Conservation (phyloP, 495 filamentous ascomycete species). For the Poronia punctata region DNA sequence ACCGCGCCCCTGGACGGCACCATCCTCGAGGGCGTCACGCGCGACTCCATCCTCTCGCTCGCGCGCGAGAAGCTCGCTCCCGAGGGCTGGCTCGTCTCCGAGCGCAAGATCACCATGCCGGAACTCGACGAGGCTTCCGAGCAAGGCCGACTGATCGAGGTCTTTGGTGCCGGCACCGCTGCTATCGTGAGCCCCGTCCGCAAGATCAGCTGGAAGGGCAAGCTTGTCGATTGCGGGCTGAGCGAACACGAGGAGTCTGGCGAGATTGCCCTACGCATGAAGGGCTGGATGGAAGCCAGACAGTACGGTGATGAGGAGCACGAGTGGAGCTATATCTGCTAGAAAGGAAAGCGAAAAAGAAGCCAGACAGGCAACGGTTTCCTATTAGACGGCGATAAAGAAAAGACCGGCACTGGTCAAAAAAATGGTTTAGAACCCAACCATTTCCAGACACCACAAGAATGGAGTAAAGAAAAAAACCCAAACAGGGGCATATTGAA, state of each 20-base stretch:
- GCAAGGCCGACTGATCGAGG: slow-evolving; percentile 83
- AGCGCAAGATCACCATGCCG: slow-evolving; percentile 84
- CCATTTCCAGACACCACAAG: too few relatives aligned
- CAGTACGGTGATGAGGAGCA: slow-evolving; percentile 92
- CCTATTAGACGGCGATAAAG: neutral
- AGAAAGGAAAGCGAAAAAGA: slow-evolving; percentile 5
- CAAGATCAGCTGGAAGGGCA: slow-evolving; percentile 75
- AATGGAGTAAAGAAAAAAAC: too few relatives aligned
- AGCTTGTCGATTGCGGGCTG: slow-evolving; percentile 71
- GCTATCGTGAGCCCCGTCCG: slow-evolving; percentile 78
- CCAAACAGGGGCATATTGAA: too few relatives aligned
- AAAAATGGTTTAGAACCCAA: too few relatives aligned
- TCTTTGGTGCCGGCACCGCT: slow-evolving; percentile 89
- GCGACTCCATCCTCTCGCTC: slow-evolving; percentile 77
- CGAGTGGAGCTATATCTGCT: slow-evolving; percentile 62
- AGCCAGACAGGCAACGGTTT: neutral
- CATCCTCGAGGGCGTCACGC: slow-evolving; percentile 90
- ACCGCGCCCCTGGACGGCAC: slow-evolving; percentile 94
- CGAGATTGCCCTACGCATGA: slow-evolving; percentile 75
- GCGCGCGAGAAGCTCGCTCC: slow-evolving; percentile 73
- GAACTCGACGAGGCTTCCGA: slow-evolving; percentile 71
- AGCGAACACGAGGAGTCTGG: slow-evolving; percentile 74
- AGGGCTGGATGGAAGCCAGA: slow-evolving; percentile 90
- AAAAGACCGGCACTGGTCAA: neutral
- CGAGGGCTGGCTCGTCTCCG: slow-evolving; percentile 81